phyloP scores from a whole-genome alignment of 106 monocot genomes.

The Dendrobium officinale region DNA sequence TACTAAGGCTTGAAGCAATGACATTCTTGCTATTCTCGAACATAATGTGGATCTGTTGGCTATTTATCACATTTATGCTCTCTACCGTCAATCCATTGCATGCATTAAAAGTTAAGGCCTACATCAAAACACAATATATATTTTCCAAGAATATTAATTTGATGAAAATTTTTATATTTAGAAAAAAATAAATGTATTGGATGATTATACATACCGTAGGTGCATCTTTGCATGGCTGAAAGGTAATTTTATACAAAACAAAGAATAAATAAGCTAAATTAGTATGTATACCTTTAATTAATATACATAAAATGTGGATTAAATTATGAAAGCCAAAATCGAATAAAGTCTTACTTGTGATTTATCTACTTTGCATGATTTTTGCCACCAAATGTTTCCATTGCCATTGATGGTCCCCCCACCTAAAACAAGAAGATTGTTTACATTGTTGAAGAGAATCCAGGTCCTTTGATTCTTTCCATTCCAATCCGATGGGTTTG shows the following conservation, averaged over 20 bases:
- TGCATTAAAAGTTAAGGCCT: too few relatives aligned
- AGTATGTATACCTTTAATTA: too few relatives aligned
- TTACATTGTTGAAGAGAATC: constrained; percentile 41
- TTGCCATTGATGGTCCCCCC: constrained; percentile 70
- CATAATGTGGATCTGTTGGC: too few relatives aligned
- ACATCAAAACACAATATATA: too few relatives aligned
- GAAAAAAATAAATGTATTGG: neutral
- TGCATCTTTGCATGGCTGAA: constrained; percentile 66
- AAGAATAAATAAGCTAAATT: neutral
- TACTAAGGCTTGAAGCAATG: too few relatives aligned
- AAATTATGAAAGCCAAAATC: too few relatives aligned
- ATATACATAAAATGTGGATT: too few relatives aligned
- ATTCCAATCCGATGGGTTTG: constrained; percentile 39
- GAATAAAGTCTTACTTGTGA: constrained; percentile 18
- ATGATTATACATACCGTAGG: constrained; percentile 46
- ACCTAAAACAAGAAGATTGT: constrained; percentile 39
- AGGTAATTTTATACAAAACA: neutral
- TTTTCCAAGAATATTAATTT: too few relatives aligned
- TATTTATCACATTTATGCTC: too few relatives aligned
- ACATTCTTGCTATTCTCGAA: too few relatives aligned
- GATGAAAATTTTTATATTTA: too few relatives aligned
- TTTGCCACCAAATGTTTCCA: constrained; percentile 66
- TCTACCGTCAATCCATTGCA: too few relatives aligned
- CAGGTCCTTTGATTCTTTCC: constrained; percentile 22
- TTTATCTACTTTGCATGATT: constrained; percentile 62